These are phyloP conservation scores for Xylaria intraflava DNA, from an alignment of 495 filamentous ascomycete species.

Conservation along the genomic window DNA sequence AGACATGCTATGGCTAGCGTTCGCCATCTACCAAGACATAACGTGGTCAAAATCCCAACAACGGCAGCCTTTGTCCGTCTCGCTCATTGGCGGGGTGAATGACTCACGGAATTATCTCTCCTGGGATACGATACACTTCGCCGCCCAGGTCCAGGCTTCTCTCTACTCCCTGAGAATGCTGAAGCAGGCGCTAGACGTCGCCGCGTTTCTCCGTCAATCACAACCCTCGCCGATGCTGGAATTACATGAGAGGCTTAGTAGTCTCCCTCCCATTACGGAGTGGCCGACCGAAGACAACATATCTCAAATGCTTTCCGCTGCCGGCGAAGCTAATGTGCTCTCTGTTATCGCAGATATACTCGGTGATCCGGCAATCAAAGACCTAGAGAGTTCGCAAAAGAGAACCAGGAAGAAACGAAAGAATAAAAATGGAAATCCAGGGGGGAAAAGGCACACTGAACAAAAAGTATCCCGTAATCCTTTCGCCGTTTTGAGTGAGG, in stretches of 20 bases:
- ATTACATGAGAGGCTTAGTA: constrained; percentile 12
- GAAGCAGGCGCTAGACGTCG: constrained; percentile 45
- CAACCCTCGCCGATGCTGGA: constrained; percentile 9
- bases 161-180: constrained; percentile 63
- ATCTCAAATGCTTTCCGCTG: constrained; percentile 4
- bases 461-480: constrained; percentile 15
- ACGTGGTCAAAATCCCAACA: constrained; percentile 24
- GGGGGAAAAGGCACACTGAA: constrained; percentile 4
- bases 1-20: constrained; percentile 28
- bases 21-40: constrained; percentile 41
- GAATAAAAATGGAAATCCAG: neutral
- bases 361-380: constrained; percentile 8
- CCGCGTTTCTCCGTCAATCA: constrained; percentile 9
- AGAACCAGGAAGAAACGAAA: neutral
- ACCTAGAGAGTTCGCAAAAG: neutral
- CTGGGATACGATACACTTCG: constrained; percentile 60
- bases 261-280: constrained; percentile 18
- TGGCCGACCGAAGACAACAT: constrained; percentile 24
- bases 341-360: constrained; percentile 14
- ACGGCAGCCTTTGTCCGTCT: constrained; percentile 11
- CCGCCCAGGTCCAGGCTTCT: constrained; percentile 55
- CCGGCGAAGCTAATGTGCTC: constrained; percentile 7
- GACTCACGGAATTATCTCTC: constrained; percentile 20
- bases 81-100: constrained; percentile 1
- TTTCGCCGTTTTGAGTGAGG: constrained; percentile 15